These are phyloP conservation scores for Quercus gilva DNA, from an alignment of 306 rosid species.

Conservation along the genomic window DNA sequence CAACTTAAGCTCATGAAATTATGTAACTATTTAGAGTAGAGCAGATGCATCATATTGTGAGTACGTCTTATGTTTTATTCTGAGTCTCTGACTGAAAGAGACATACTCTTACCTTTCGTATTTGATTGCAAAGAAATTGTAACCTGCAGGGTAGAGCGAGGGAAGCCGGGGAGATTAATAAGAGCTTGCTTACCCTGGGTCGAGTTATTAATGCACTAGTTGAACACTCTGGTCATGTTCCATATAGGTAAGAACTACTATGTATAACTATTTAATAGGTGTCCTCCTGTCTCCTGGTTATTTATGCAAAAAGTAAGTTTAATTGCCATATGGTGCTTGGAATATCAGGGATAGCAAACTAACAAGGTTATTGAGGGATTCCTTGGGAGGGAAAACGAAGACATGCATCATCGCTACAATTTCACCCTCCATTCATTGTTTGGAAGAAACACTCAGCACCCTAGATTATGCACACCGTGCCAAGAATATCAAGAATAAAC, in stretches of 20 bases:
- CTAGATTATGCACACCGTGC: slow-evolving; percentile 99
- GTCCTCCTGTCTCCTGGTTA: background rate
- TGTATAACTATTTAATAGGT: background rate
- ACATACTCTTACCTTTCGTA: background rate
- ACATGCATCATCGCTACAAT: slow-evolving; percentile 97
- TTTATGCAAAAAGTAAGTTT: slow-evolving; percentile 12
- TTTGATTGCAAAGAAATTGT: slow-evolving; percentile 23
- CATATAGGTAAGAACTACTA: slow-evolving; percentile 66
- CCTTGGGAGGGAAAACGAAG: slow-evolving; percentile 98
- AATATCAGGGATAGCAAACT: slow-evolving; percentile 91
- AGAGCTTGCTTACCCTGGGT: slow-evolving; percentile 97
- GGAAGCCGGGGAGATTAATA: slow-evolving; percentile 99
- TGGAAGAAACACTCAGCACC: slow-evolving; percentile 98
- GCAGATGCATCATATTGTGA: background rate
- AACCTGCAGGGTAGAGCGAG: slow-evolving; percentile 96
- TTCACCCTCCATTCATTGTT: slow-evolving; percentile 97
- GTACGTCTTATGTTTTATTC: background rate
- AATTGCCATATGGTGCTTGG: slow-evolving; percentile 20
- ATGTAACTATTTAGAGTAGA: slow-evolving; percentile 20
- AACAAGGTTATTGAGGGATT: slow-evolving; percentile 91
- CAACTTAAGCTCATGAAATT: slow-evolving; percentile 1
- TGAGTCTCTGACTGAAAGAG: background rate
- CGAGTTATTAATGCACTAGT: slow-evolving; percentile 94
- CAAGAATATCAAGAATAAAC: slow-evolving; percentile 98
- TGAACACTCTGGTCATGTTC: slow-evolving; percentile 99